Base-by-base conservation (phyloP, 2,329 filamentous ascomycete genomes). In the Pseudogymnoascus sp. region DNA sequence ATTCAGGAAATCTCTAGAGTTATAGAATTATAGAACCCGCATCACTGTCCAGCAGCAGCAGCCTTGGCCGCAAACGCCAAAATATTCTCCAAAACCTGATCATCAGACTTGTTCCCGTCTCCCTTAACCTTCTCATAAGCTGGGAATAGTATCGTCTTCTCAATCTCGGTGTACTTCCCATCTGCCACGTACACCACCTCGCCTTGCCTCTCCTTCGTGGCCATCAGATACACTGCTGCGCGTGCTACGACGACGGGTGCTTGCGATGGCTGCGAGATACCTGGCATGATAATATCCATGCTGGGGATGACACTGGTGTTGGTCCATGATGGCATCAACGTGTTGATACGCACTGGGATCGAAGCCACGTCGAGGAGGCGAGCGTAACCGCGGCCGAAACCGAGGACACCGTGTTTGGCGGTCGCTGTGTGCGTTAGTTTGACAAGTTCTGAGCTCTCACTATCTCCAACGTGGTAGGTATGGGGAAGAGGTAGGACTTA, bases 311-410 rank as follows among this genome's bases (percentile, higher is more conserved):
- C 75, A 11, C 73, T 76, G 14, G 80, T 82, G 2, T 75, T 72
- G 0, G 83, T 84, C 82, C 82, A 85, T 31, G 75, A 79, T 1
- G 83, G 82, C 1, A 80, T 77, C 18, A 86, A 72, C 5, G 76
- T 78, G 73, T 86, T 86, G 60, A 86, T 69, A 12, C 83, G 79
- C 47, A 86, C 78, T 1, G 80, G 78, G 1, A 80, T 65, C 16
- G 69, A 65, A 10, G 74, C 72, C 2, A 67, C 67, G 11, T 69
- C 66, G 2, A 82, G 66, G 3, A 77, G 70, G 2, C 73, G 71
- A 1, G 76, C 70, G 8, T 83, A 71, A 2, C 79, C 78, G 28
- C 82, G 77, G 21, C 81, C 75, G 62, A 83, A 78, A 2, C 83
- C 83, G 0, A 85, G 65, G 0, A 83, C 78, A 21, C 77, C 83